These are phyloP conservation scores for Lathyrus aphaca DNA, from an alignment of 306 rosid species.

Conservation along the genomic window DNA sequence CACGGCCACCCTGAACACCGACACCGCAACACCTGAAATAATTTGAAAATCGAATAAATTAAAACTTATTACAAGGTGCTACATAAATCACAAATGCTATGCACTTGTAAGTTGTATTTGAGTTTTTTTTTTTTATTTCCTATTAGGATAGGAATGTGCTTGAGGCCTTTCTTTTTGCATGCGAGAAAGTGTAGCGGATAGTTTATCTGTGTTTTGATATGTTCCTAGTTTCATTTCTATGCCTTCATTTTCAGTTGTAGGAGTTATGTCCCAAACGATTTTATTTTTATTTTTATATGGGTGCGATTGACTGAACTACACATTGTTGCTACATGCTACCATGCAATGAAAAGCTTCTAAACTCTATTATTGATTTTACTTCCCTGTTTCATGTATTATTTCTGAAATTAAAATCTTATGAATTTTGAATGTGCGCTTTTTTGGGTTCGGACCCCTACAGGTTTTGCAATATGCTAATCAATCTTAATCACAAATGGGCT, in stretches of 20 bases:
- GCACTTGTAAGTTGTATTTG: slow-evolving; percentile 23
- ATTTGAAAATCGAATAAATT: too few species aligned
- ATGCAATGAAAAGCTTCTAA: slow-evolving; percentile 4
- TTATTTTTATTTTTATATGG: not conserved
- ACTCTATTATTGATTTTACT: not conserved
- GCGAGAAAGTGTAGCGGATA: not conserved
- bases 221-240: not conserved
- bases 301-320: not conserved
- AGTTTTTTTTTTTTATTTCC: not conserved
- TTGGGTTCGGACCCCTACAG: not conserved
- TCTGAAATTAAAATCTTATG: not conserved
- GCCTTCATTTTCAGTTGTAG: not conserved
- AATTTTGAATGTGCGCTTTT: not conserved
- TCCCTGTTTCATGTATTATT: not conserved
- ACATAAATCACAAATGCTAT: not conserved
- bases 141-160: slow-evolving; percentile 18
- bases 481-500: slow-evolving; percentile 24
- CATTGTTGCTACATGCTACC: not conserved
- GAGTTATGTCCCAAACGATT: not conserved
- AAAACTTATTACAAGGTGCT: too few species aligned
- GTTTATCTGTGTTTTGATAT: not conserved
- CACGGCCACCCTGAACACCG: too few species aligned
- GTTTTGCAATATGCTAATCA: slow-evolving; percentile 10
- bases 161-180: not conserved
- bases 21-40: too few species aligned